Evolutionary conservation across 805 yeast species (phyloP).

Genomic region (Zygosaccharomyces lentus): DNA sequence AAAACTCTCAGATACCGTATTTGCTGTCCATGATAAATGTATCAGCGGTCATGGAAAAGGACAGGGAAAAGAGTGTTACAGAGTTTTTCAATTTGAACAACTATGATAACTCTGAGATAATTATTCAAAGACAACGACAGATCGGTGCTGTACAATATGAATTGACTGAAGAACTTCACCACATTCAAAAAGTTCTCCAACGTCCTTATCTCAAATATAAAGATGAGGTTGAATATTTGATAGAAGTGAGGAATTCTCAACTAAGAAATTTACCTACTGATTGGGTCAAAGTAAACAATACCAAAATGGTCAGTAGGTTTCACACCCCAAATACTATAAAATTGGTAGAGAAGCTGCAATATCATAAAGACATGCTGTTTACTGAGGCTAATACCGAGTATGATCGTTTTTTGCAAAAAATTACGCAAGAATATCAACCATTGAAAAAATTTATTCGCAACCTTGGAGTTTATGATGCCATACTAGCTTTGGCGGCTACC

Average conservation of each 20-base stretch:
- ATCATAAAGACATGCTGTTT: constrained; percentile 50
- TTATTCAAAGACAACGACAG: constrained; percentile 36
- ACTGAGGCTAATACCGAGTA: constrained; percentile 29
- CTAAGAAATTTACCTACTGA: constrained; percentile 57
- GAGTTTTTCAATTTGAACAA: constrained; percentile 40
- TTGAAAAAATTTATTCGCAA: constrained; percentile 43
- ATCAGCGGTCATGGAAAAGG: constrained; percentile 48
- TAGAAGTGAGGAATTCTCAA: constrained; percentile 66
- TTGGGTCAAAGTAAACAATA: constrained; percentile 74
- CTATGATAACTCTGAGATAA: constrained; percentile 39
- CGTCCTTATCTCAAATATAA: constrained; percentile 57
- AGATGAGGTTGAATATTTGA: constrained; percentile 62
- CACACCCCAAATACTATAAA: constrained; percentile 55
- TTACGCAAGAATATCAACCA: constrained; percentile 38
- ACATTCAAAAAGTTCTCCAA: constrained; percentile 43
- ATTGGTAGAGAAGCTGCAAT: constrained; percentile 52
- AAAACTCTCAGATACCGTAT: constrained; percentile 32
- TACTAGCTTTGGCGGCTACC: constrained; percentile 61
- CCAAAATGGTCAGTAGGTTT: constrained; percentile 66
- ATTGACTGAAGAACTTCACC: constrained; percentile 50
- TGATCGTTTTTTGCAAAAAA: constrained; percentile 33
- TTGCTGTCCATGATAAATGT: constrained; percentile 49
- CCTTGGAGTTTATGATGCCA: constrained; percentile 59
- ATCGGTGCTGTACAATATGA: constrained; percentile 44
- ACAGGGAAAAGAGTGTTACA: constrained; percentile 42